Evolutionary conservation across 192 early-diverging fungal species (phyloP).

Genomic region (Lobulomyces angularis): DNA sequence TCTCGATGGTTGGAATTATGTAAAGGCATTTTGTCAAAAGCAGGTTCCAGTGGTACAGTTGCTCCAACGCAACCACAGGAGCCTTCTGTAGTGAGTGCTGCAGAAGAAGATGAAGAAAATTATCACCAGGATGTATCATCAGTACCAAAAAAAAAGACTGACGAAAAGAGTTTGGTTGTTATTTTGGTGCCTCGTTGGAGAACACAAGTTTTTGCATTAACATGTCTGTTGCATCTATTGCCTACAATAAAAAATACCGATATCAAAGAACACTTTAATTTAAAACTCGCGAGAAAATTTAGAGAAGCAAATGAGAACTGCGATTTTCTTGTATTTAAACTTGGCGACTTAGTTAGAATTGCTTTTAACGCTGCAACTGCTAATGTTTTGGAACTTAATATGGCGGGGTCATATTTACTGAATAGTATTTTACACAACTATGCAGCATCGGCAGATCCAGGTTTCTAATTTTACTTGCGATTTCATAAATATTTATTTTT

Average conservation of each 20-base stretch:
- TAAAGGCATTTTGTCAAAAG: constrained; percentile 62
- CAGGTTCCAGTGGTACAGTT: constrained; percentile 25
- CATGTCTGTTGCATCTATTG: constrained; percentile 58
- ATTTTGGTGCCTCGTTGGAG: constrained; percentile 52
- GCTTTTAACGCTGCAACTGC: constrained; percentile 80
- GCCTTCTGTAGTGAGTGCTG: constrained; percentile 6
- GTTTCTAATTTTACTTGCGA: too few relatives aligned
- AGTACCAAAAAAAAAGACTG: constrained; percentile 30
- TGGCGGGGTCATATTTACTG: constrained; percentile 68
- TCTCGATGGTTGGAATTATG: constrained; percentile 74
- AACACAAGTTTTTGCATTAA: constrained; percentile 67
- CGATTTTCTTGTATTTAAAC: constrained; percentile 61
- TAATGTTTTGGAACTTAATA: constrained; percentile 54
- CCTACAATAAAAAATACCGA: constrained; percentile 41
- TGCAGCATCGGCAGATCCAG: constrained; percentile 69
- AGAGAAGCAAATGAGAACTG: constrained; percentile 7
- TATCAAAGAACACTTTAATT: constrained; percentile 56
- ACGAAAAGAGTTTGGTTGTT: constrained; percentile 17
- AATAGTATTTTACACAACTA: constrained; percentile 55
- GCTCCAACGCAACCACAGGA: constrained; percentile 13
- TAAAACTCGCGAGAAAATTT: constrained; percentile 29
- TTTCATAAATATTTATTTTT: too few relatives aligned
- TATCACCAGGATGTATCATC: constrained; percentile 27
- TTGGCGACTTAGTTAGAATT: constrained; percentile 80
- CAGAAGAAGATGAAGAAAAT: constrained; percentile 13